Percentiles rank a stretch among this genome's conserved stretches.
These are phyloP conservation scores for Drechslerella dactyloides DNA, from an alignment of 2,329 filamentous ascomycete genomes.

Conservation along the genomic window DNA sequence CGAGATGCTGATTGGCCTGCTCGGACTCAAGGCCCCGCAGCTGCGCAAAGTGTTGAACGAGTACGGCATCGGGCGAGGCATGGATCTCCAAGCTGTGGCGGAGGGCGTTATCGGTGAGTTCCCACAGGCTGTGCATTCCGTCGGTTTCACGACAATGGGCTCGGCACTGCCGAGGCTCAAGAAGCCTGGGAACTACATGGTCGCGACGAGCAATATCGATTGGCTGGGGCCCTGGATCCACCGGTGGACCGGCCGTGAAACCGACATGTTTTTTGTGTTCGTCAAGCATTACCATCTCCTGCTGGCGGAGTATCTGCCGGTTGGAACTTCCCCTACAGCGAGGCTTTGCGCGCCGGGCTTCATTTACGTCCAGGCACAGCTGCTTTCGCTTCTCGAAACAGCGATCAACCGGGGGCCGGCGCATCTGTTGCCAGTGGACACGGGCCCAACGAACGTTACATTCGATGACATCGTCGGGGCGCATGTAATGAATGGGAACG, in stretches of 20 bases:
- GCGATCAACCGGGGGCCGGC: constrained; percentile 78
- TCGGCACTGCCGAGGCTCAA: constrained; percentile 68
- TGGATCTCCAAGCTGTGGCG: constrained; percentile 55
- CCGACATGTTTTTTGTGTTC: constrained; percentile 89
- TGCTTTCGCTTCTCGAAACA: constrained; percentile 78
- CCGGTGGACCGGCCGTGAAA: constrained; percentile 85
- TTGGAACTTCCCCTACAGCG: constrained; percentile 52
- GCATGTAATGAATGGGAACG: constrained; percentile 48
- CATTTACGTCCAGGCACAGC: constrained; percentile 79
- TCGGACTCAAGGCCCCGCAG: constrained; percentile 72
- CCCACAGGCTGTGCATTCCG: constrained; percentile 63
- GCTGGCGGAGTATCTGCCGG: constrained; percentile 73
- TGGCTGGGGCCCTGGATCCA: constrained; percentile 87
- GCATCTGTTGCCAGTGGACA: constrained; percentile 56
- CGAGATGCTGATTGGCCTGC: constrained; percentile 80
- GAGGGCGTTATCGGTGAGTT: constrained; percentile 58
- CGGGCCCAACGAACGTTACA: constrained; percentile 64
- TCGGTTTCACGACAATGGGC: constrained; percentile 70
- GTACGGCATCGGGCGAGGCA: constrained; percentile 68
- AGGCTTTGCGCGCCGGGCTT: constrained; percentile 74
- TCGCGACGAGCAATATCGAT: constrained; percentile 64
- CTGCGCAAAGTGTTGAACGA: constrained; percentile 75
- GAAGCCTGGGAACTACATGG: constrained; percentile 62
- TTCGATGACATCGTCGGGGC: constrained; percentile 68
- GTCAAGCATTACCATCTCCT: constrained; percentile 85